Percentiles rank a stretch among this genome's conserved stretches.
Conservation (phyloP, 352 stramenopile species). For the Thraustochytrium striatum region DNA sequence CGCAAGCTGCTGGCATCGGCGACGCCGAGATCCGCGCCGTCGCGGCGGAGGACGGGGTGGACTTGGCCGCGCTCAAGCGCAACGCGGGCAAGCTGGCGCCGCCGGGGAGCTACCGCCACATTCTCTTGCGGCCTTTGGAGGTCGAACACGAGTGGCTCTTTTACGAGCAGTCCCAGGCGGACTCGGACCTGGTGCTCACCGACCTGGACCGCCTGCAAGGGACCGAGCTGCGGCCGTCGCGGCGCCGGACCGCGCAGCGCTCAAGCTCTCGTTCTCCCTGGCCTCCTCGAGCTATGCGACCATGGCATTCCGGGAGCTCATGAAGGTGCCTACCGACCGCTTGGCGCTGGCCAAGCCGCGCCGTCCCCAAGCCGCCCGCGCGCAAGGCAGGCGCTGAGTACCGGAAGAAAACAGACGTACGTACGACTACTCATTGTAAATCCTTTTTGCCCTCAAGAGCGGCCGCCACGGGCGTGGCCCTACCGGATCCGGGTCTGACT, state of each 20-base stretch:
- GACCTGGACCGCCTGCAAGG: constrained; percentile 22
- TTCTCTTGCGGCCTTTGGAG: constrained; percentile 9
- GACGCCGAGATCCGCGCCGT: too few species aligned
- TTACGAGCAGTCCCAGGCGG: neutral
- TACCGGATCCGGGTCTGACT: too few species aligned
- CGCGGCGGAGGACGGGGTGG: neutral
- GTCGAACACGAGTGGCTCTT: constrained; percentile 6
- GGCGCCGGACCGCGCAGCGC: neutral
- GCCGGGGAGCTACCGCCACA: constrained; percentile 20
- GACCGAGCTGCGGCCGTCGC: neutral
- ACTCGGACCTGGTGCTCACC: constrained; percentile 18
- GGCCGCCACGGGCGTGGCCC: too few species aligned
- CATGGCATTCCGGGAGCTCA: constrained; percentile 37
- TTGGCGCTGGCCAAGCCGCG: too few species aligned
- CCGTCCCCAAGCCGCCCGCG: too few species aligned
- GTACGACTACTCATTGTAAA: too few species aligned
- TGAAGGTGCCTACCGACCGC: constrained; percentile 8
- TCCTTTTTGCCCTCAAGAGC: too few species aligned
- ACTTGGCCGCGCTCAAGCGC: neutral
- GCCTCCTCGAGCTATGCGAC: constrained; percentile 20
- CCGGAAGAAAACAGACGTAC: too few species aligned
- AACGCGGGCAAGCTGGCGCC: constrained; percentile 21
- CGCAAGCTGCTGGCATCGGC: neutral
- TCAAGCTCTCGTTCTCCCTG: constrained; percentile 2
- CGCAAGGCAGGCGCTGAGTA: too few species aligned